Conservation (phyloP, 208 protist genomes). For the Leishmania gerbilli region DNA sequence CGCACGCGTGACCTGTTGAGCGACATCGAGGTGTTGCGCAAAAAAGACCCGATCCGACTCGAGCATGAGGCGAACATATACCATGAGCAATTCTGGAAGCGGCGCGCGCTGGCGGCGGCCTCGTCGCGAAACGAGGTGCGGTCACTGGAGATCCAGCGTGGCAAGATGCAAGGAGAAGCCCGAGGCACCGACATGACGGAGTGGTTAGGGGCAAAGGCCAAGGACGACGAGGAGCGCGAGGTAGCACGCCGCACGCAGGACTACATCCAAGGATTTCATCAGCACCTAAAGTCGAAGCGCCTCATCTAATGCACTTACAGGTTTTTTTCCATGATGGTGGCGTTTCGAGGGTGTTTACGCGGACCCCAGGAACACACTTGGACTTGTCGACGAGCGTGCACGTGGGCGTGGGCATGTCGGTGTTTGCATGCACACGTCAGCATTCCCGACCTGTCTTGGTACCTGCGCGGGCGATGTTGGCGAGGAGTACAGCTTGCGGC, state of each 20-base stretch:
- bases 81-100: conserved; percentile 91
- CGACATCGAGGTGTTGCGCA: conserved; percentile 85
- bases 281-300: conserved; percentile 88
- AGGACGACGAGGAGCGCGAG: conserved; percentile 89
- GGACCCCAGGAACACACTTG: neutral
- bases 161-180: conserved; percentile 69
- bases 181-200: conserved; percentile 91
- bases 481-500: neutral
- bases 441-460: neutral
- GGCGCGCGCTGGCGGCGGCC: conserved; percentile 62
- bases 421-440: neutral
- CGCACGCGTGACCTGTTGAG: conserved; percentile 75
- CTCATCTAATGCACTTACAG: conserved; percentile 52
- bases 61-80: conserved; percentile 88
- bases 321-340: neutral
- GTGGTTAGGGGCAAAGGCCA: conserved; percentile 87
- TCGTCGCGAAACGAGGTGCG: conserved; percentile 60
- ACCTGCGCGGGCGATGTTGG: neutral
- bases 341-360: neutral
- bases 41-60: conserved; percentile 85
- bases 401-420: neutral
- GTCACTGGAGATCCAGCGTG: conserved; percentile 68
- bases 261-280: conserved; percentile 91
- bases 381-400: neutral
- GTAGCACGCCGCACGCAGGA: conserved; percentile 86